Evolutionary conservation across 306 rosid genomes (phyloP), one percentile per base, ranked within the genome.

Genomic region (Cicer arietinum): DNA sequence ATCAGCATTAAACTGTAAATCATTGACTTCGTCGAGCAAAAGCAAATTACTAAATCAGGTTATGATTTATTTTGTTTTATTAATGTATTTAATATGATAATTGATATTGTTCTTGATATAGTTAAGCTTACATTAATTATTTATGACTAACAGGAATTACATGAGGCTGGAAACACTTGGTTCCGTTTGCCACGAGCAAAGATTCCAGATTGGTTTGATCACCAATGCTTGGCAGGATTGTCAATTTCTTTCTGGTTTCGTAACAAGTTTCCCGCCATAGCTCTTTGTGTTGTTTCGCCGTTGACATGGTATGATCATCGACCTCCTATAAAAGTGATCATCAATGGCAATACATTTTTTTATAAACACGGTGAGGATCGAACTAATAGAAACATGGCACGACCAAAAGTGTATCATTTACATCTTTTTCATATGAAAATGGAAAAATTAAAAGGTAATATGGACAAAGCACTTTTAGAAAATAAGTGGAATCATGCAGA

Each of bases 241-340:
- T 59, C 73, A n/a, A 6, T 3, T 50, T 68, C 77, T 40, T 81
- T 81, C 62, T 61, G 78, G 78, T 53, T 79, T 65, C 74, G 74
- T 14, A 14, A 54, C n/a, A 35, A 53, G 9, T n/a, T 73, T 4
- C 79, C 75, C 8, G n/a, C 7, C 13, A 48, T 39, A 12, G 20
- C 37, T 40, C 60, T 80, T 2, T 66, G 41, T 10, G 1, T 53
- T 56, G 18, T n/a, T 17, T 1, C 8, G 12, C 44, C 7, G 6
- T 10, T n/a, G 46, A 42, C 45, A 42, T 6, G 48, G 1, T 25
- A 51, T 8, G 8, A 14, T 17, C 0, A 7, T 1, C 7, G 16
- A 9, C 3, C 25, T 37, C 11, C 12, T 13, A 7, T 7, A 48
- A 7, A 10, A 17, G 20, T 47, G 12, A 47, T 2, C 13, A 2